Evolutionary conservation across 129 eudicot species (phyloP).

Genomic region (Gnaphalium uliginosum): DNA sequence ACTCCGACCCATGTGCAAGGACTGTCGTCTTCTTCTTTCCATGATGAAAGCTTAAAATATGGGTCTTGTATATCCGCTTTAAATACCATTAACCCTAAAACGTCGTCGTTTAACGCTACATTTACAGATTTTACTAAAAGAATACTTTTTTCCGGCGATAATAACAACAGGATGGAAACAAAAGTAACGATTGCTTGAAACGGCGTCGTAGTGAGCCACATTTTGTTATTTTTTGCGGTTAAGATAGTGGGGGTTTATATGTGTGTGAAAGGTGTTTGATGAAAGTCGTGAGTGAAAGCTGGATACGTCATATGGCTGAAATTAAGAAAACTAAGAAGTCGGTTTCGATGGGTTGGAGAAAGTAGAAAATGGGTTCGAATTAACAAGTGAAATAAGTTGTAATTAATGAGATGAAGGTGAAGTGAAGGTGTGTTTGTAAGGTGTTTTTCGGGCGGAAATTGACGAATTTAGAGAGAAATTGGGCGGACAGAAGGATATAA

Average conservation of each 20-base stretch:
- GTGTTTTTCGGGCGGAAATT: slow-evolving; percentile 1
- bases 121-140: slow-evolving; percentile 24
- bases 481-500: not conserved
- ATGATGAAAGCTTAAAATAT: slow-evolving; percentile 53
- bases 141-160: not conserved
- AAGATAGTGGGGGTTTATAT: slow-evolving; percentile 5
- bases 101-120: slow-evolving; percentile 85
- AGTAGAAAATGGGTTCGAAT: not conserved
- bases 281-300: slow-evolving; percentile 18
- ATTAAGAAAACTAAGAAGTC: not conserved
- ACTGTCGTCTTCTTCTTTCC: slow-evolving; percentile 77
- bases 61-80: slow-evolving; percentile 82
- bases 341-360: not conserved
- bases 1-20: slow-evolving; percentile 86
- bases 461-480: not conserved
- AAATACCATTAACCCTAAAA: slow-evolving; percentile 79
- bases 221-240: slow-evolving; percentile 9
- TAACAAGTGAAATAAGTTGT: not conserved
- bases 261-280: slow-evolving; percentile 21
- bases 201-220: slow-evolving; percentile 38
- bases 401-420: not conserved
- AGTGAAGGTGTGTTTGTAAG: not conserved
- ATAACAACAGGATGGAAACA: slow-evolving; percentile 21
- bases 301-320: slow-evolving; percentile 6
- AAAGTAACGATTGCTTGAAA: slow-evolving; percentile 24